A percentile compares a stretch with the other conserved stretches of the same genome.
These are phyloP conservation scores for Sistotremastrum niveocremeum DNA, from an alignment of 768 basidiomycete genomes.

Conservation along the genomic window DNA sequence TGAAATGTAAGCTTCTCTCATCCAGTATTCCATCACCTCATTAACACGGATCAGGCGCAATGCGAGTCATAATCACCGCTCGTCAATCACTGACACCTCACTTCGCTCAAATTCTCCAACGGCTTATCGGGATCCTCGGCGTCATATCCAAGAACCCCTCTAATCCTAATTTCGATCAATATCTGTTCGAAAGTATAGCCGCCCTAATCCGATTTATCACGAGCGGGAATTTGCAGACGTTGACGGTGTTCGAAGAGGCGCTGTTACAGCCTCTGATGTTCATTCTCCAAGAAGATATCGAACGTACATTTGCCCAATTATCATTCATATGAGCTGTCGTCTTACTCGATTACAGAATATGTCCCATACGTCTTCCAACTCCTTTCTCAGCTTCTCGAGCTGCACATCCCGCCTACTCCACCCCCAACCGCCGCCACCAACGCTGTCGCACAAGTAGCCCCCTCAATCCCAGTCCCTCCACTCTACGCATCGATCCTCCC, in stretches of 20 bases:
- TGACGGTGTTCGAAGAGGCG: slow-evolving; percentile 63
- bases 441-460: slow-evolving; percentile 33
- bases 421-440: slow-evolving; percentile 15
- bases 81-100: slow-evolving; percentile 59
- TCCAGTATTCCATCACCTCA: too few relatives aligned
- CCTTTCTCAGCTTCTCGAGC: slow-evolving; percentile 86
- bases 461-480: slow-evolving; percentile 35
- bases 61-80: slow-evolving; percentile 88
- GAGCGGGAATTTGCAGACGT: slow-evolving; percentile 47
- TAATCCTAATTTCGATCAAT: slow-evolving; percentile 96
- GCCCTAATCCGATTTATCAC: slow-evolving; percentile 87
- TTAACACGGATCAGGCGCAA: slow-evolving; percentile 47
- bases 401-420: slow-evolving; percentile 31
- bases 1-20: slow-evolving; percentile 65
- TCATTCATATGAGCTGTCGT: not conserved
- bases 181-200: slow-evolving; percentile 93
- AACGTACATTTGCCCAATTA: slow-evolving; percentile 41
- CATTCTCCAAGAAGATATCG: slow-evolving; percentile 85
- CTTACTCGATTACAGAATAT: slow-evolving; percentile 49
- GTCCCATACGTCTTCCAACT: slow-evolving; percentile 97
- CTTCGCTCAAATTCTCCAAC: slow-evolving; percentile 50
- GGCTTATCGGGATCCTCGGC: slow-evolving; percentile 73
- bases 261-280: slow-evolving; percentile 80
- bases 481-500: slow-evolving; percentile 72
- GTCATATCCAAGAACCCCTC: slow-evolving; percentile 91